Evolutionary conservation across 208 protist species (phyloP).

Genomic region (Naegleria fowleri): DNA sequence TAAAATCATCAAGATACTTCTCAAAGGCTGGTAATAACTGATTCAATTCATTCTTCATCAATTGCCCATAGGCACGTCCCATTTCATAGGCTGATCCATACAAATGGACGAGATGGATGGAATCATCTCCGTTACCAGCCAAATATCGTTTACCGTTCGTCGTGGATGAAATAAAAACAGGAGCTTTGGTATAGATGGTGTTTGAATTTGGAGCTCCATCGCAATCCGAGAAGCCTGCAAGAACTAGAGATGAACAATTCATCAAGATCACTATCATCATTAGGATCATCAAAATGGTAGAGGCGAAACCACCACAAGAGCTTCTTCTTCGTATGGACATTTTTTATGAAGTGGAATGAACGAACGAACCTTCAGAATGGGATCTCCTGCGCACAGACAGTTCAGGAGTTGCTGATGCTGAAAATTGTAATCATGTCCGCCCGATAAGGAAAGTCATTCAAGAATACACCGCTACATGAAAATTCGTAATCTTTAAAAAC

Average conservation of each 20-base stretch:
- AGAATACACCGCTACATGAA: too few relatives aligned
- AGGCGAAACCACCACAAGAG: too few relatives aligned
- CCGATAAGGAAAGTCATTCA: too few relatives aligned
- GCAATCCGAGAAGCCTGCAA: neutral
- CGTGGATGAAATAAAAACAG: slow-evolving; percentile 29
- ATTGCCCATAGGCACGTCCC: slow-evolving; percentile 37
- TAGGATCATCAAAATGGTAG: neutral
- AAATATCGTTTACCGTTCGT: slow-evolving; percentile 42
- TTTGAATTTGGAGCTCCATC: slow-evolving; percentile 28
- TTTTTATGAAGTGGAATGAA: too few relatives aligned
- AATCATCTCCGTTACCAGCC: slow-evolving; percentile 27
- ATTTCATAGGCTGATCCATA: slow-evolving; percentile 35
- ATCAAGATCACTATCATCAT: neutral
- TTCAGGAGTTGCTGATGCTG: too few relatives aligned
- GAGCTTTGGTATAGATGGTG: slow-evolving; percentile 26
- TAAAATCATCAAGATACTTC: slow-evolving; percentile 32
- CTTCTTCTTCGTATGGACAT: too few relatives aligned
- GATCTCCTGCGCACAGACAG: too few relatives aligned
- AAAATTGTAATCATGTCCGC: too few relatives aligned
- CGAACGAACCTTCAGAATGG: too few relatives aligned
- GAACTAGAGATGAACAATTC: neutral
- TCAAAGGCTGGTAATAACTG: slow-evolving; percentile 27
- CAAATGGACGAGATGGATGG: slow-evolving; percentile 36
- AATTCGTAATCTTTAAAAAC: too few relatives aligned
- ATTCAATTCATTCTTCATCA: slow-evolving; percentile 33